Percentiles rank a stretch among this genome's conserved stretches.
These are phyloP conservation scores for Tricholoma saponaceum DNA, from an alignment of 768 basidiomycete species.

Conservation along the genomic window DNA sequence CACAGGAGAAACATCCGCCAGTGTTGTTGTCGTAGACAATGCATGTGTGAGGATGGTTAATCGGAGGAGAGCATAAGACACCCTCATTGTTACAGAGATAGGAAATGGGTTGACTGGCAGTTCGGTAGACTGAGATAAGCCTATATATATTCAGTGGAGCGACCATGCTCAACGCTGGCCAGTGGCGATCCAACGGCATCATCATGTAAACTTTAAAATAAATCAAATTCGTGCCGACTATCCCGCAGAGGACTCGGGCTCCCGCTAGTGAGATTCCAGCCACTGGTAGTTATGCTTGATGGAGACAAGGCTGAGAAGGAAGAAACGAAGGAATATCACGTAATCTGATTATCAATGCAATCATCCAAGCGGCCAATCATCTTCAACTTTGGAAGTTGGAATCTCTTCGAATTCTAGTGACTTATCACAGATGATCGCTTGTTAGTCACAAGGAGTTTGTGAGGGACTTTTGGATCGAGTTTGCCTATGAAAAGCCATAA, in stretches of 20 bases:
- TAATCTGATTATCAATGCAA: too few species aligned
- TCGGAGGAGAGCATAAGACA: not conserved
- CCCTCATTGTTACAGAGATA: not conserved
- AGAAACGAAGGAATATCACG: too few species aligned
- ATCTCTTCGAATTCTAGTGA: too few species aligned
- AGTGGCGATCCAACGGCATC: not conserved
- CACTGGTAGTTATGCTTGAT: too few species aligned
- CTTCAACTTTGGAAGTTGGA: too few species aligned
- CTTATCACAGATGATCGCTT: too few species aligned
- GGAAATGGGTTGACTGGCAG: not conserved
- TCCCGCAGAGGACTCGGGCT: not conserved
- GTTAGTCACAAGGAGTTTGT: too few species aligned
- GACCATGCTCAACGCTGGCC: not conserved
- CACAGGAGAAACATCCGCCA: not conserved
- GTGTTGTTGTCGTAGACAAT: not conserved
- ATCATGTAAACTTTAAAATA: not conserved
- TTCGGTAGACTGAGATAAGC: not conserved
- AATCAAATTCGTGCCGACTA: not conserved
- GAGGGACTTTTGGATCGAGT: too few species aligned
- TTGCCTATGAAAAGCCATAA: too few species aligned
- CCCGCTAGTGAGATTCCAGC: not conserved
- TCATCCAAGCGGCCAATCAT: too few species aligned
- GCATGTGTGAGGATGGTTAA: not conserved
- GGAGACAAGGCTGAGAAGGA: too few species aligned
- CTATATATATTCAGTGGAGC: not conserved